Conservation (phyloP, 1,284 basidiomycete species). For the Cutaneotrichosporon spelunceum region DNA sequence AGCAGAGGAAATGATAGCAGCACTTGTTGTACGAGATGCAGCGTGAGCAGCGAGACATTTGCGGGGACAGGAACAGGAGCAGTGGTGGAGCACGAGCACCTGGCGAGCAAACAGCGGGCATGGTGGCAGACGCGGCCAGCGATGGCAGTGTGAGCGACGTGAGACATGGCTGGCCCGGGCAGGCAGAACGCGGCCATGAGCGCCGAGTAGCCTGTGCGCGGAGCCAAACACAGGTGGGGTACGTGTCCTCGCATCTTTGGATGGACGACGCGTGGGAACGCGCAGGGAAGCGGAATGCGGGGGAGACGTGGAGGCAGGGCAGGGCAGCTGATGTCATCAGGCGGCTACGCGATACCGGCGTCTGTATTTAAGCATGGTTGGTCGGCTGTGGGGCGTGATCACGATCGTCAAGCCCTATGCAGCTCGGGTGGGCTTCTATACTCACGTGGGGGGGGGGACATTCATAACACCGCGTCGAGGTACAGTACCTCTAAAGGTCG, state of each 20-base stretch:
- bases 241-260: neutral
- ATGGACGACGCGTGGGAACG: conserved; percentile 4
- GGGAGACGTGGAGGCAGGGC: too few relatives aligned
- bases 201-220: neutral
- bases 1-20: neutral
- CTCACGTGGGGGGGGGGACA: too few relatives aligned
- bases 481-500: too few relatives aligned
- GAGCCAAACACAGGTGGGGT: neutral
- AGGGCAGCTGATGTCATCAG: too few relatives aligned
- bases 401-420: too few relatives aligned
- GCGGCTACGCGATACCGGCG: too few relatives aligned
- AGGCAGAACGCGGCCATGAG: neutral
- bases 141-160: neutral
- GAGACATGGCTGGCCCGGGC: too few relatives aligned
- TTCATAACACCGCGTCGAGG: too few relatives aligned
- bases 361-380: too few relatives aligned
- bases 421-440: too few relatives aligned
- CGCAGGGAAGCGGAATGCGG: neutral
- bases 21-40: conserved; percentile 1
- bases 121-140: neutral
- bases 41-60: neutral
- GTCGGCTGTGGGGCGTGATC: too few relatives aligned
- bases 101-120: neutral
- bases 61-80: too few relatives aligned
- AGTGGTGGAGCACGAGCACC: neutral